Base-by-base conservation (phyloP, 257 asterid genomes). In the Salvia splendens region DNA sequence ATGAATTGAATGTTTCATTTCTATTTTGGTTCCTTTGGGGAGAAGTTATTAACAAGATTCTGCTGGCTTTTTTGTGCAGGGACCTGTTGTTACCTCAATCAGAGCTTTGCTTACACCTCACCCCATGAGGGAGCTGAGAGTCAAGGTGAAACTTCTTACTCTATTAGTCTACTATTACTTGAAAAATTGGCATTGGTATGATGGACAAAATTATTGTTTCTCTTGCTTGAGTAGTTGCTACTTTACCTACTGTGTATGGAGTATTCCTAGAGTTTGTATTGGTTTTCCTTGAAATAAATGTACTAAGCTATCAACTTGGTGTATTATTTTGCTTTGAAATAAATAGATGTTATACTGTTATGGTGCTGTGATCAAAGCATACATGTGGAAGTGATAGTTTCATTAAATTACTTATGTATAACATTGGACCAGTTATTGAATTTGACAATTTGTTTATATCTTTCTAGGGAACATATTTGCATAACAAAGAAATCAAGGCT, bases 51-150 rank as follows among this genome's bases (percentile, higher is more conserved):
- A 36, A 70, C 24, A 20, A 48, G 54, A 69, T 73, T 42, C 32
- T 50, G 30, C 63, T 50, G 5, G 2, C n/a, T 3, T 73, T 52
- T 60, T 65, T n/a, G 64, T 82, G 35, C 63, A 88, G 99, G 97
- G 89, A 47, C 99, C 99, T 64, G 87, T 94, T 73, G 91, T 83
- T 61, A 78, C 99, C 77, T 64, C 83, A 14, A 94, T 94, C 67
- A 85, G 99, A 83, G 99, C 99, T 5, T 75, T 94, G 75, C 73
- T 93, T 74, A 90, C 99, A 4, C 97, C 99, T 73, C 96, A 94
- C 79, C 99, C 99, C 11, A 94, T 94, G 99, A 91, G 85, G 87
- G 99, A 94, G 84, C 97, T 94, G 61, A 85, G 97, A 46, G 97
- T 94, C 72, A 94, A 94, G 99, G 99, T 90, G 68, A 75, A 67